Conservation (phyloP, 202 grass and related monocot species). For the Eragrostis tef region DNA sequence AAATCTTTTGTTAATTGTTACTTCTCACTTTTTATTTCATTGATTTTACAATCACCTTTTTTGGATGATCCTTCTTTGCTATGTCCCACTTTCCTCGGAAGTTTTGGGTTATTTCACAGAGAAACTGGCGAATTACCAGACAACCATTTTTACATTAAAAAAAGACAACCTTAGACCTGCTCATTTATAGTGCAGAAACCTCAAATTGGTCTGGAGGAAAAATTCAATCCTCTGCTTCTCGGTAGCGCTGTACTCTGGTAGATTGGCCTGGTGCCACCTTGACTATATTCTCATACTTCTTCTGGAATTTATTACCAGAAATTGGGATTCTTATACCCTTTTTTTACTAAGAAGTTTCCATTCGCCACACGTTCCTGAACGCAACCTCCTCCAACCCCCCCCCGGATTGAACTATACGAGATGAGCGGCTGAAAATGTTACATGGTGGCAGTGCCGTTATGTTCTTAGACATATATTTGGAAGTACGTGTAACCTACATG, state of each 20-base stretch:
- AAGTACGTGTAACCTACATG: background rate
- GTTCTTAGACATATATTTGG: slow-evolving; percentile 16
- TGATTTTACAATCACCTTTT: background rate
- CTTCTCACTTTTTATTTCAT: no score
- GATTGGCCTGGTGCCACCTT: background rate
- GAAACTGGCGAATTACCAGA: background rate
- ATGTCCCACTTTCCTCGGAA: background rate
- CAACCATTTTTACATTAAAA: slow-evolving; percentile 6
- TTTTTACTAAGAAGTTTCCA: background rate
- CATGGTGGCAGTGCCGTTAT: background rate
- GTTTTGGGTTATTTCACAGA: slow-evolving; percentile 29
- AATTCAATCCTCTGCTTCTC: background rate
- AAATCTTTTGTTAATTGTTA: slow-evolving; percentile 33
- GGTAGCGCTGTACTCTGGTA: background rate
- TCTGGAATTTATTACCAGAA: slow-evolving; percentile 19
- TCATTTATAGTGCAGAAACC: background rate
- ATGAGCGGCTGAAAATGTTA: slow-evolving; percentile 7
- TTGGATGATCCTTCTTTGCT: background rate
- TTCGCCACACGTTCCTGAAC: no score
- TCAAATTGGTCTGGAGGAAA: background rate
- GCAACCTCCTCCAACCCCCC: no score
- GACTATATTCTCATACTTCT: slow-evolving; percentile 44
- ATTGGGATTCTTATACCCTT: slow-evolving; percentile 9
- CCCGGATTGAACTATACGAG: slow-evolving; percentile 17
- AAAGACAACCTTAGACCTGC: slow-evolving; percentile 1